These are phyloP conservation scores for Auriculariales sp. DNA, from an alignment of 768 basidiomycete genomes.

Conservation along the genomic window DNA sequence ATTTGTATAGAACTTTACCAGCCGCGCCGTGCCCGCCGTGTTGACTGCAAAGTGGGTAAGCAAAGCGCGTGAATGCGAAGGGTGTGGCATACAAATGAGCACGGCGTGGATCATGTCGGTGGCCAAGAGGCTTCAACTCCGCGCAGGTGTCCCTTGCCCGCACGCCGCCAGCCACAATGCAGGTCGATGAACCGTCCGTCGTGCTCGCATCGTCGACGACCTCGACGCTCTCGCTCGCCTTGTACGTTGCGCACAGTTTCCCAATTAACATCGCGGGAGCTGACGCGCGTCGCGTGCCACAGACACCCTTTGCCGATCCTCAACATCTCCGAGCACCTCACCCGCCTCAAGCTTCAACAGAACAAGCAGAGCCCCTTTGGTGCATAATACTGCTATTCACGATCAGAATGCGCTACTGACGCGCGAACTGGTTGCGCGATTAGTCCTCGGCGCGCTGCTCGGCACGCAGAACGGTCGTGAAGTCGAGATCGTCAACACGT, in stretches of 20 bases:
- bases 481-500: conserved; percentile 94
- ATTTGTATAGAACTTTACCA: conserved; percentile 75
- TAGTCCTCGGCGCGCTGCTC: conserved; percentile 85
- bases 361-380: conserved; percentile 49
- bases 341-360: conserved; percentile 65
- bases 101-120: conserved; percentile 67
- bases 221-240: conserved; percentile 58
- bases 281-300: conserved; percentile 12
- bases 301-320: conserved; percentile 95
- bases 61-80: conserved; percentile 11
- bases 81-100: conserved; percentile 48
- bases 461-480: conserved; percentile 91
- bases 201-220: conserved; percentile 57
- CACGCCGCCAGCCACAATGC: neutral
- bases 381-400: conserved; percentile 16
- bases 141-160: neutral
- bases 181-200: conserved; percentile 39
- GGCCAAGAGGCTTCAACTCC: neutral
- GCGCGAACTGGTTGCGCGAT: neutral
- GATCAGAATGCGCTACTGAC: neutral
- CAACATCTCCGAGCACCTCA: conserved; percentile 92
- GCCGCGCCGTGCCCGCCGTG: conserved; percentile 72
- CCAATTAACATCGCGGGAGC: neutral
- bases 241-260: conserved; percentile 31
- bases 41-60: conserved; percentile 46